phyloP scores from a whole-genome alignment of 106 monocot species.

The Phalaenopsis equestris region DNA sequence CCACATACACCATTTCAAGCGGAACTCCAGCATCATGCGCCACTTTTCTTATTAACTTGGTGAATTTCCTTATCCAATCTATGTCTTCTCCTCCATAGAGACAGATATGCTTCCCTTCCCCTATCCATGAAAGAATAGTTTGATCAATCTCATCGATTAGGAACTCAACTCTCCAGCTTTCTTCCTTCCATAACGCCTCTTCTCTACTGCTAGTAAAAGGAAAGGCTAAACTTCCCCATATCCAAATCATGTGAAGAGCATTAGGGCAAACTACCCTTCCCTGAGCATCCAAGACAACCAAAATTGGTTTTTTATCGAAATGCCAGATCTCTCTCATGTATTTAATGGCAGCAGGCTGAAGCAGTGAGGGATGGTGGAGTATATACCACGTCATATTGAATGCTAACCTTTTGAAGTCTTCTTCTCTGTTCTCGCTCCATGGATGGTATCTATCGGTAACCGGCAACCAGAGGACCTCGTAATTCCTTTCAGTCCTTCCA shows the following conservation, averaged over 20 bases:
- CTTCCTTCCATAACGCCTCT: constrained; percentile 79
- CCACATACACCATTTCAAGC: constrained; percentile 78
- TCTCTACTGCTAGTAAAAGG: constrained; percentile 70
- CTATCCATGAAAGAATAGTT: constrained; percentile 31
- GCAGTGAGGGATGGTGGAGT: constrained; percentile 38
- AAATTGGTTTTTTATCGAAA: constrained; percentile 65
- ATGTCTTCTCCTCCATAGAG: constrained; percentile 82
- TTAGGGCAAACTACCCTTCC: constrained; percentile 72
- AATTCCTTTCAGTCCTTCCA: constrained; percentile 48
- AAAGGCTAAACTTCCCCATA: constrained; percentile 77
- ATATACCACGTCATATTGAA: constrained; percentile 64
- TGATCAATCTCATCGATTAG: constrained; percentile 77
- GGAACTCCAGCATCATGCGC: constrained; percentile 38
- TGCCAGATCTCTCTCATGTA: constrained; percentile 45
- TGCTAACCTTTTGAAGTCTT: constrained; percentile 27
- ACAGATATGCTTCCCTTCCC: constrained; percentile 46
- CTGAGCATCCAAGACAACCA: constrained; percentile 72
- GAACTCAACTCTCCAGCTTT: constrained; percentile 67
- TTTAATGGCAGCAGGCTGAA: constrained; percentile 40
- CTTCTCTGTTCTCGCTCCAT: constrained; percentile 28
- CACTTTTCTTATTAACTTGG: constrained; percentile 23
- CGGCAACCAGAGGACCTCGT: constrained; percentile 78
- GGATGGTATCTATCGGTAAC: constrained; percentile 39
- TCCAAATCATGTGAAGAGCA: constrained; percentile 83
- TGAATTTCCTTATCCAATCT: constrained; percentile 72